A percentile compares a stretch with the other conserved stretches of the same genome.
Evolutionary conservation across 2,329 filamentous ascomycete genomes (phyloP).

Genomic region (Phialemoniopsis sp.): DNA sequence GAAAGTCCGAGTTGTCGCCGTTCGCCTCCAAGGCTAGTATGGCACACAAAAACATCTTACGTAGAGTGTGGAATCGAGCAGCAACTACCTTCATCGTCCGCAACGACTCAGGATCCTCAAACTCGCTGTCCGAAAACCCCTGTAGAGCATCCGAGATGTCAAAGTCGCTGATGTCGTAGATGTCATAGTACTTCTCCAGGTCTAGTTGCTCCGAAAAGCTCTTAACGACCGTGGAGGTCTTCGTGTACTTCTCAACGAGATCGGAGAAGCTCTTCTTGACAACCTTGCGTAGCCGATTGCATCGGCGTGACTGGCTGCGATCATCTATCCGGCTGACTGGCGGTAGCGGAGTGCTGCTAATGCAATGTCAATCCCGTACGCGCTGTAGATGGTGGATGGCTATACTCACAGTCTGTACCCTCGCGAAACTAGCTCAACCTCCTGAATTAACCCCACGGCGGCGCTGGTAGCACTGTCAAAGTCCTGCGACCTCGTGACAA

Average conservation of each 20-base stretch:
- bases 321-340: conserved; percentile 92
- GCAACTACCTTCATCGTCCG: conserved; percentile 78
- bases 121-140: conserved; percentile 59
- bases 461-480: conserved; percentile 76
- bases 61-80: conserved; percentile 72
- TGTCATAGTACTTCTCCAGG: conserved; percentile 88
- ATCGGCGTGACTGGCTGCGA: conserved; percentile 72
- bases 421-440: conserved; percentile 91
- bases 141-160: conserved; percentile 68
- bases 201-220: conserved; percentile 75
- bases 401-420: conserved; percentile 74
- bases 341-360: conserved; percentile 79
- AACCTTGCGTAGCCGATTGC: conserved; percentile 72
- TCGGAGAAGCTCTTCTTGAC: conserved; percentile 66
- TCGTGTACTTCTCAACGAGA: conserved; percentile 67
- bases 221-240: conserved; percentile 65
- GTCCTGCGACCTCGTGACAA: conserved; percentile 72
- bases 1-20: conserved; percentile 71
- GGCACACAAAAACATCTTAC: conserved; percentile 86
- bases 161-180: conserved; percentile 73
- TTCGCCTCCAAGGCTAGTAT: conserved; percentile 81
- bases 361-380: conserved; percentile 11
- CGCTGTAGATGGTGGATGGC: conserved; percentile 2
- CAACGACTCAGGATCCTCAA: conserved; percentile 74
- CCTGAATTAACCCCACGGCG: conserved; percentile 79